Evolutionary conservation across 164 flowering plant species (phyloP).

Genomic region (Nelumbo lutea): DNA sequence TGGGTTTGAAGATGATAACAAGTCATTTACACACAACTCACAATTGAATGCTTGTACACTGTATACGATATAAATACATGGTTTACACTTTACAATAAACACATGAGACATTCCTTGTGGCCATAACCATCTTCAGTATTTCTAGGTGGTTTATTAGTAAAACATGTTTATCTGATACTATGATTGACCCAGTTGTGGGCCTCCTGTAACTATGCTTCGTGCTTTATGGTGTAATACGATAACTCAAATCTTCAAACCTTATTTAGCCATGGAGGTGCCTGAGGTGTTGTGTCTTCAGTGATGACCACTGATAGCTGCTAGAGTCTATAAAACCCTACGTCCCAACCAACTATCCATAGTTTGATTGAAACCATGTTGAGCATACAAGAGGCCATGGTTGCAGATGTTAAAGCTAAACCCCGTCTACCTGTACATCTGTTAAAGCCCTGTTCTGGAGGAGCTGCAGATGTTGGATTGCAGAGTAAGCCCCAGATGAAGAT

Average conservation of each 20-base stretch:
- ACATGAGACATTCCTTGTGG: not conserved
- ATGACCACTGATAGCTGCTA: too few relatives aligned
- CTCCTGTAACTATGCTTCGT: too few relatives aligned
- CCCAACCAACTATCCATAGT: not conserved
- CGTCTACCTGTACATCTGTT: not conserved
- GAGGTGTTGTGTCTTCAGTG: too few relatives aligned
- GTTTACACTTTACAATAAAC: constrained; percentile 1
- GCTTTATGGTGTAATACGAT: too few relatives aligned
- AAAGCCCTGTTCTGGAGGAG: constrained; percentile 21
- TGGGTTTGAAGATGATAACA: not conserved
- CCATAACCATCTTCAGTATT: not conserved
- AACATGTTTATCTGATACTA: not conserved
- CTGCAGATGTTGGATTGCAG: constrained; percentile 16
- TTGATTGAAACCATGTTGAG: not conserved
- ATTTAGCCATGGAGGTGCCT: too few relatives aligned
- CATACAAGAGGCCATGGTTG: not conserved
- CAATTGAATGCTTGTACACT: not conserved
- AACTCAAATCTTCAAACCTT: too few relatives aligned
- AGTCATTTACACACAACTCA: not conserved
- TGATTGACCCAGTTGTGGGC: too few relatives aligned
- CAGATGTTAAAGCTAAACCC: not conserved
- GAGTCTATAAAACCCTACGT: not conserved
- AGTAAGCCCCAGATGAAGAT: constrained; percentile 48
- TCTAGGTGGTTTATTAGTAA: not conserved
- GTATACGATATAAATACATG: not conserved